phyloP scores from a whole-genome alignment of 2,329 filamentous ascomycete species.

The Pseudogymnoascus sp. region DNA sequence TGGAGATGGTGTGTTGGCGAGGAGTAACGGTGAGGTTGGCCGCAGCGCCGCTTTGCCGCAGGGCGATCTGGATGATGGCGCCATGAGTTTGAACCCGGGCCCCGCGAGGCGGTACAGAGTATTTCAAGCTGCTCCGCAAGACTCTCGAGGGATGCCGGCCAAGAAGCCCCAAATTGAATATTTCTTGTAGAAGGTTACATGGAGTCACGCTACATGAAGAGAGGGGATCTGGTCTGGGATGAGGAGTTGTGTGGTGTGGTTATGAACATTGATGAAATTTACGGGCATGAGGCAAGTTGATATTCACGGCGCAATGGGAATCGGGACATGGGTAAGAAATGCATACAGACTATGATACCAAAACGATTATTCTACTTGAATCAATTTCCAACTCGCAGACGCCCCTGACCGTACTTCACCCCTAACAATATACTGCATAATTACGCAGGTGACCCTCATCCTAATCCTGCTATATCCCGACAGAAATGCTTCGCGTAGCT shows the following conservation, averaged over 20 bases:
- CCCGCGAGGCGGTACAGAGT: constrained; percentile 88
- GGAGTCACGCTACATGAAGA: neutral
- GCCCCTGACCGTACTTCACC: neutral
- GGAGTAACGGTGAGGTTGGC: constrained; percentile 39
- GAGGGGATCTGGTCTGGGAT: neutral
- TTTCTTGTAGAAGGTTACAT: constrained; percentile 53
- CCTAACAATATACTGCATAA: neutral
- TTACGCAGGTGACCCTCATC: neutral
- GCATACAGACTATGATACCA: constrained; percentile 9
- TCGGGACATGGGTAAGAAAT: constrained; percentile 6
- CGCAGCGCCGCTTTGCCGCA: constrained; percentile 39
- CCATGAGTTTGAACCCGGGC: constrained; percentile 51
- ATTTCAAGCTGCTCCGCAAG: constrained; percentile 93
- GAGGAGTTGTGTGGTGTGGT: neutral
- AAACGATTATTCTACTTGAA: constrained; percentile 5
- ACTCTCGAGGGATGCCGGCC: constrained; percentile 92
- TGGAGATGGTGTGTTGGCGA: constrained; percentile 37
- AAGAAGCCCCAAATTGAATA: constrained; percentile 98
- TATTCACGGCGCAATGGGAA: neutral
- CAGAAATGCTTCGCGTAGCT: neutral
- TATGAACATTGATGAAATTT: constrained; percentile 6
- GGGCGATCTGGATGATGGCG: constrained; percentile 43
- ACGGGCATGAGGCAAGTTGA: neutral
- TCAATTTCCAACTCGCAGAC: neutral
- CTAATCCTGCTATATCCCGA: neutral